Base-by-base conservation (phyloP, 306 rosid species). In the Malus sieversii region DNA sequence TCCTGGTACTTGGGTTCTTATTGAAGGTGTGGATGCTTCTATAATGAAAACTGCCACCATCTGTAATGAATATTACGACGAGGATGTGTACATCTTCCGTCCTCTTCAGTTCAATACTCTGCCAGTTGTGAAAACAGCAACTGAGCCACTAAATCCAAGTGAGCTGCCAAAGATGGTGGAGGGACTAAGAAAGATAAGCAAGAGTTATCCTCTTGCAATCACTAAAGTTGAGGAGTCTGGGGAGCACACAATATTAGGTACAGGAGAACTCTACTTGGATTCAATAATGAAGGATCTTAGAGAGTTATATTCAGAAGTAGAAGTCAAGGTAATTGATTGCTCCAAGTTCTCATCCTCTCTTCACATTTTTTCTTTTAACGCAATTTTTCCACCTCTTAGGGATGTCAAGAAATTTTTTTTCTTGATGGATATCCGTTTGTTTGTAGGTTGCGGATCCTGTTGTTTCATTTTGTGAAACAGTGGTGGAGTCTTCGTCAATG, bases 191-290 rank as follows among this genome's bases (percentile, higher is more conserved):
- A 95, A 95, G 87, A 95, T 95, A 78, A 90, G 99, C 89, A 92
- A 95, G 88, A 95, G 99, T 82, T 95, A 95, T 85, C 99, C 99
- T 70, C 84, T 95, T 71, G 98, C 99, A 60, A 90, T 95, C 57
- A 95, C 99, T 60, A 95, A 95, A 86, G 99, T 95, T 52, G 98
- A 92, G 90, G 99, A 95, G 78, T 95, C 99, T 62, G 99, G 99
- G 75, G 99, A 95, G 72, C 99, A 95, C 86, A 95, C 99, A 18
- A 88, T 95, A 72, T 75, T 95, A 79, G 99, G 99, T 63, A 92
- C 97, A 22, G 97, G 99, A 66, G 99, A 95, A 84, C 91, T 95
- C 81, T 95, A 95, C 91, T 86, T 92, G 86, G 99, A 95, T 90
- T 95, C 99, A 73, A 92, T 95, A 66, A 92, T 92, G 99, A 95